Evolutionary conservation across 805 yeast species (phyloP).

Genomic region (Wickerhamomyces chaumierensis): DNA sequence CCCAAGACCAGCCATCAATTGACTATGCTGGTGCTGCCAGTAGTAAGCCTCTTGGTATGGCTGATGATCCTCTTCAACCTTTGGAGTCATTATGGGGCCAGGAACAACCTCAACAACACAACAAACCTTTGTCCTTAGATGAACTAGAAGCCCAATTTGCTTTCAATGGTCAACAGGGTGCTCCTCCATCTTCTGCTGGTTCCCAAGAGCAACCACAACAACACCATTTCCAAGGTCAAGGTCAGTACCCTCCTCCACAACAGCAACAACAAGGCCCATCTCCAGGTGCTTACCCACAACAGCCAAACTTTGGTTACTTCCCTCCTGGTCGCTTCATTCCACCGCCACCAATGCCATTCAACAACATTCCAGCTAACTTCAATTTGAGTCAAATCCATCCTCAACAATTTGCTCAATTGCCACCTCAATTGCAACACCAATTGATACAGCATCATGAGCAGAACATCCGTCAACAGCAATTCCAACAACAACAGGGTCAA

Average conservation of each 20-base stretch:
- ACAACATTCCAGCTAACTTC: slow-evolving; percentile 13
- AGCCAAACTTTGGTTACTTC: slow-evolving; percentile 15
- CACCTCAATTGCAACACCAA: slow-evolving; percentile 21
- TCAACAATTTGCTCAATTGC: slow-evolving; percentile 17
- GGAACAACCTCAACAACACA: slow-evolving; percentile 7
- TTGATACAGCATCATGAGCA: slow-evolving; percentile 12
- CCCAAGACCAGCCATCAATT: slow-evolving; percentile 16
- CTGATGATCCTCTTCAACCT: slow-evolving; percentile 42
- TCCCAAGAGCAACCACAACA: slow-evolving; percentile 22
- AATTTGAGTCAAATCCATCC: slow-evolving; percentile 15
- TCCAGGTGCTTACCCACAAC: slow-evolving; percentile 14
- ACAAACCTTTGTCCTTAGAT: slow-evolving; percentile 54
- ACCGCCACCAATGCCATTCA: slow-evolving; percentile 13
- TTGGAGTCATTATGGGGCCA: slow-evolving; percentile 63
- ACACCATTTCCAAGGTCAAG: slow-evolving; percentile 12
- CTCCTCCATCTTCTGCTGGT: slow-evolving; percentile 6
- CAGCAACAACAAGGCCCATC: slow-evolving; percentile 13
- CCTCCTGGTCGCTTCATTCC: slow-evolving; percentile 22
- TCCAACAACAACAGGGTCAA: slow-evolving; percentile 10
- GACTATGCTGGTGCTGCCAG: slow-evolving; percentile 34
- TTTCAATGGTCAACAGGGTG: neutral
- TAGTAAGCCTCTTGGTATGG: slow-evolving; percentile 8
- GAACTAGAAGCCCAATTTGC: slow-evolving; percentile 66
- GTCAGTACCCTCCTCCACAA: slow-evolving; percentile 9
- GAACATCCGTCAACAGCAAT: slow-evolving; percentile 9